Conservation (phyloP, 192 early-diverging fungal genomes). For the Coemansia sp. region DNA sequence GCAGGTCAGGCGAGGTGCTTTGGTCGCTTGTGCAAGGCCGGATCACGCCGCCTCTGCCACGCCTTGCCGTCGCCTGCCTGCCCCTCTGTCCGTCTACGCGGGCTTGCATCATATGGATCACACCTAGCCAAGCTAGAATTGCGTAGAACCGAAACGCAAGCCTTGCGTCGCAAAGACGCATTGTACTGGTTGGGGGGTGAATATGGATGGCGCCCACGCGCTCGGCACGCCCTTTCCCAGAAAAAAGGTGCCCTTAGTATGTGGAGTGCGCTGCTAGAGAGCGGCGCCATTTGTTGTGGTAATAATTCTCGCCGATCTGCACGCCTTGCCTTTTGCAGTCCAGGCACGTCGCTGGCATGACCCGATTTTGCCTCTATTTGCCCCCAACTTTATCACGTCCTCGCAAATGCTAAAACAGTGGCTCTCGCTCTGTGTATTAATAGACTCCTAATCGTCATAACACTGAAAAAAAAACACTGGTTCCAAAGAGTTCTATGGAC, state of each 20-base stretch:
- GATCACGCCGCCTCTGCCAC: slow-evolving; percentile 13
- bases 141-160: slow-evolving; percentile 2
- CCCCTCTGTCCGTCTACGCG: background rate
- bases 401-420: background rate
- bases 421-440: background rate
- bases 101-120: background rate
- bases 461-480: background rate
- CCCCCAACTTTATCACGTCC: background rate
- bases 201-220: slow-evolving; percentile 4
- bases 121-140: slow-evolving; percentile 6
- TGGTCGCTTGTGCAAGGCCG: slow-evolving; percentile 6
- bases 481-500: background rate
- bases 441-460: background rate
- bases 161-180: background rate
- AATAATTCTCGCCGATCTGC: slow-evolving; percentile 1
- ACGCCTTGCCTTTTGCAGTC: background rate
- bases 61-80: background rate
- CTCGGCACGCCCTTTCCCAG: slow-evolving; percentile 1
- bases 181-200: slow-evolving; percentile 19
- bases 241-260: background rate
- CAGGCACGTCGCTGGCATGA: background rate
- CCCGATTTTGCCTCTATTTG: background rate
- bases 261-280: background rate
- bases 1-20: slow-evolving; percentile 7
- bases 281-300: slow-evolving; percentile 3